Evolutionary conservation across 805 yeast genomes (phyloP), one percentile per base, ranked within the genome.

Genomic region (Middelhovenomyces tepae): DNA sequence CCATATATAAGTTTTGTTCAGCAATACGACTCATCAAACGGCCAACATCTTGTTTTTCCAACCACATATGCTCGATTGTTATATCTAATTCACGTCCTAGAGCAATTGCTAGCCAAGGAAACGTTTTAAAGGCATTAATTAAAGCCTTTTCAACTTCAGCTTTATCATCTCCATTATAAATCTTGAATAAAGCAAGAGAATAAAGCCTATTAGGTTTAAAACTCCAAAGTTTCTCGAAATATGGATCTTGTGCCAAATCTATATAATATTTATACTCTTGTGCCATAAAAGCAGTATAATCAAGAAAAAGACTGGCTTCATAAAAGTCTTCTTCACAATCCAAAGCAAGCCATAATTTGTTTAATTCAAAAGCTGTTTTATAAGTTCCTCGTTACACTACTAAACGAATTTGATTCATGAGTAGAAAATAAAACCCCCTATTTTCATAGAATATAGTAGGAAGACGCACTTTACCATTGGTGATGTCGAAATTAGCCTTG

Each of bases 281-380:
- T 22, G 82, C 64, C 56, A 73, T 59, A 3, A 82, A 59, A 3
- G 89, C 77, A 49, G 81, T 85, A 48, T 71, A 76, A 51, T 86
- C 95, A 44, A 86, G 75, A 52, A 84, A 81, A 48, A 78, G 78
- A 42, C 94, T 67, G 8, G 79, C 85, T 15, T 94, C 94, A 33
- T 78, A 60, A 1, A 94, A 94, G 59, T 86, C 95, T 36, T 78
- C 83, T 2, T 75, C 67, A n/a, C n/a, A n/a, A 22, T 73, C 64
- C 19, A 86, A 58, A 2, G 86, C 71, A 41, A 81, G 61, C 31
- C 86, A 60, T 4, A 78, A 61, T 50, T 82, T 84, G 46, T 81
- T 71, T 61, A 78, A 85, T 26, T 74, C 72, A 27, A 82, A 67
- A 1, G 94, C 94, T 0, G 95, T 85, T 37, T 59, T 68, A 47